Evolutionary conservation across 768 basidiomycete genomes (phyloP), one percentile per base, ranked within the genome.

Genomic region (Fomitopsis serialis): DNA sequence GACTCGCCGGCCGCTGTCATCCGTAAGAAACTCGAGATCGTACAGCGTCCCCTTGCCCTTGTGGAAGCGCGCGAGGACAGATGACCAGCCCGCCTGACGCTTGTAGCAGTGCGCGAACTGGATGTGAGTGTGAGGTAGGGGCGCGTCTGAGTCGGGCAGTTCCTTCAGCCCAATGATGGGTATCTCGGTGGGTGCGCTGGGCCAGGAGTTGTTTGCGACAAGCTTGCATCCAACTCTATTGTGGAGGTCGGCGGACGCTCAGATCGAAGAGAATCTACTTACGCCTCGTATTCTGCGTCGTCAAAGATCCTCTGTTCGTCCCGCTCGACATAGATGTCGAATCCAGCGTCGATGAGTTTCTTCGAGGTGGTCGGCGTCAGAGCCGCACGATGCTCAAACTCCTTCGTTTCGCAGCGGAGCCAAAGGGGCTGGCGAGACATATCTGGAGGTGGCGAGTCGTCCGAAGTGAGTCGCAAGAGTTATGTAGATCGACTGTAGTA

Each of bases 101-200:
- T 99, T 99, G 80, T 91, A 98, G 71, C 95, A 97, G 68, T 98
- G 97, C 3, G 94, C 95, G 62, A 98, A 99, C 63, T 97, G 93
- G 65, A 99, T 93, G 70, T 99, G 97, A 2, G 90, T 92, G 70
- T 99, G 97, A 8, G 81, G 84, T 17, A 99, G 74, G 21, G 96
- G 89, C 32, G 84, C 84, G 44, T 80, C 77, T 40, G 92, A 95
- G 50, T 74, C 81, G 22, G 88, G 84, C n/a, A 98, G 82, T 66
- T 98, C 97, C 75, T 99, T 99, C 68, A 99, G 78, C 5, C 97
- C 97, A 62, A 98, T 85, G 70, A 99, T 95, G 42, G 89, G 87
- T 32, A 84, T 71, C 42, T 80, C 69, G 22, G 68, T 69, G 0
- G 93, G 92, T 0, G 95, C 95, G 44, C 63, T 76, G 17, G 90